Percentiles rank a stretch among this genome's conserved stretches.
These are phyloP conservation scores for Corymbia citriodora DNA, from an alignment of 441 rosid species.

Conservation along the genomic window DNA sequence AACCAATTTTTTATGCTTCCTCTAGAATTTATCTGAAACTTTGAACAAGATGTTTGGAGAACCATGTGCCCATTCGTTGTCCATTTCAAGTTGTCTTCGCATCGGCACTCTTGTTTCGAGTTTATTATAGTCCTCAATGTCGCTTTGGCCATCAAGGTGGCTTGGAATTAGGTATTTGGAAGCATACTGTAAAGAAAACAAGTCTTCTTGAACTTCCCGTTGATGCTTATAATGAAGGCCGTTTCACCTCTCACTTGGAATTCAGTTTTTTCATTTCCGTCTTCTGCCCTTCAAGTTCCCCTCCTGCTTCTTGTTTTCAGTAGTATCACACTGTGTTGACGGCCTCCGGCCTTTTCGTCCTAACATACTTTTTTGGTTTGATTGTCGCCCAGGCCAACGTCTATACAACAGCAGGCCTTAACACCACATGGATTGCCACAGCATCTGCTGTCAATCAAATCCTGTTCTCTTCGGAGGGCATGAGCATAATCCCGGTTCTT, in stretches of 20 bases:
- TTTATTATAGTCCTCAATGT: too few relatives aligned
- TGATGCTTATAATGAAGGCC: not conserved
- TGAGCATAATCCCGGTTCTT: not conserved
- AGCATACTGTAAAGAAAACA: too few relatives aligned
- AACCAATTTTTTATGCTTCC: not conserved
- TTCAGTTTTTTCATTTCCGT: not conserved
- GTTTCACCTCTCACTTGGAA: not conserved
- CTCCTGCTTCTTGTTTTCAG: not conserved
- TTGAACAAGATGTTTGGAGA: not conserved
- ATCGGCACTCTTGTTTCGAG: too few relatives aligned
- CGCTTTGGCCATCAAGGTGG: too few relatives aligned
- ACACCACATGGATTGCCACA: not conserved
- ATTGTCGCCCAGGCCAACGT: accelerated
- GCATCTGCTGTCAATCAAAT: too few relatives aligned
- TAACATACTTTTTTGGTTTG: not conserved
- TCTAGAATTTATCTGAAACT: not conserved
- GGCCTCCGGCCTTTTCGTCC: not conserved
- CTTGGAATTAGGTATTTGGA: too few relatives aligned
- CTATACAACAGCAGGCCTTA: not conserved
- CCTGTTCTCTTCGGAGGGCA: not conserved
- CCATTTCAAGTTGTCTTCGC: too few relatives aligned
- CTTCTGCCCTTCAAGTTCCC: not conserved
- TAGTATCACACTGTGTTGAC: not conserved
- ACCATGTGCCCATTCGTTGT: too few relatives aligned
- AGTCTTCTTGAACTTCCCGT: not conserved